These are phyloP conservation scores for Galium porrigens DNA, from an alignment of 305 asterid genomes.

Conservation along the genomic window DNA sequence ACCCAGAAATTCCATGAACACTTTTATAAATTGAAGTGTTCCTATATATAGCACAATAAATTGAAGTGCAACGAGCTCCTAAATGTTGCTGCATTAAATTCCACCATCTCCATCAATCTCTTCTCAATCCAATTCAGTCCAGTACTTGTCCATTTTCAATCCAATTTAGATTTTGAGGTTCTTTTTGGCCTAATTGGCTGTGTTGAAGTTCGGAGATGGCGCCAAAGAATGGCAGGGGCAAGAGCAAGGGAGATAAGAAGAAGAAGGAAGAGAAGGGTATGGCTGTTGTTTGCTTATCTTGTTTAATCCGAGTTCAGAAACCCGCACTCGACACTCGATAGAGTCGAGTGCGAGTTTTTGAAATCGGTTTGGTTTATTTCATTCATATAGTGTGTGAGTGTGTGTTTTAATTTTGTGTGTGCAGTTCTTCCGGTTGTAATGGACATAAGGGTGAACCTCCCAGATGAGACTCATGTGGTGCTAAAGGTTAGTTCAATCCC, in stretches of 20 bases:
- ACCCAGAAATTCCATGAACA: background rate
- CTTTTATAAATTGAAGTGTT: background rate
- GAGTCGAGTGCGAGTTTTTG: background rate
- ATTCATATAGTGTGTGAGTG: background rate
- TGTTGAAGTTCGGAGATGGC: constrained; percentile 37
- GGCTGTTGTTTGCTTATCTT: background rate
- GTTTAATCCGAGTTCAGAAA: background rate
- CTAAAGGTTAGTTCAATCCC: constrained; percentile 48
- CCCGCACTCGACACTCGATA: background rate
- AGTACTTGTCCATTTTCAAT: background rate
- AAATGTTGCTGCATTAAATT: constrained; percentile 36
- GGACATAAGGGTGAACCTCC: constrained; percentile 70
- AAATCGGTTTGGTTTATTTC: background rate
- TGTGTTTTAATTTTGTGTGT: constrained; percentile 5
- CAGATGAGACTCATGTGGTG: constrained; percentile 62
- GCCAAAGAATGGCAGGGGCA: constrained; percentile 84
- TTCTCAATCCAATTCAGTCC: background rate
- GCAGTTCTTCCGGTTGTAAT: constrained; percentile 86
- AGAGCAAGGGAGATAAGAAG: constrained; percentile 84
- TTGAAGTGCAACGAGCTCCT: background rate
- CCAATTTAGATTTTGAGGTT: background rate
- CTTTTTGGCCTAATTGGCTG: background rate
- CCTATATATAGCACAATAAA: background rate
- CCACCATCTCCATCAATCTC: constrained; percentile 16
- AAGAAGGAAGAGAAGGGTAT: constrained; percentile 89